Conservation (phyloP, 1,284 basidiomycete genomes). For the Schizophyllum amplum region DNA sequence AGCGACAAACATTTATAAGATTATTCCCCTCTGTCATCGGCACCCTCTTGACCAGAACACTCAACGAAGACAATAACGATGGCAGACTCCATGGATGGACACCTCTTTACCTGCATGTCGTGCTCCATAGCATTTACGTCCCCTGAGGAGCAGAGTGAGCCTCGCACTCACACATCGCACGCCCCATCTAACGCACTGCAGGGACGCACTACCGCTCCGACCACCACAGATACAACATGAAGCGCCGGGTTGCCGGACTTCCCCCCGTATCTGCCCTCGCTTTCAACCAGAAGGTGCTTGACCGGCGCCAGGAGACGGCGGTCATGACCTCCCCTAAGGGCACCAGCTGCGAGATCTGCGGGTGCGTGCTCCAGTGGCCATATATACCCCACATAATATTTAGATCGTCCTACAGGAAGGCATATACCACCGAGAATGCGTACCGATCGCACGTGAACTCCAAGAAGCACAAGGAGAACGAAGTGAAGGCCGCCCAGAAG, state of each 20-base stretch:
- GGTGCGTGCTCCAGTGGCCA: constrained; percentile 36
- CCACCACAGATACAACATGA: constrained; percentile 98
- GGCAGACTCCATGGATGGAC: not conserved
- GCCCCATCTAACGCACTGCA: constrained; percentile 20
- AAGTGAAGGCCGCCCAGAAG: constrained; percentile 40
- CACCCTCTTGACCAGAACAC: not conserved
- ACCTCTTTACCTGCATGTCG: constrained; percentile 83
- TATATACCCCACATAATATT: constrained; percentile 1
- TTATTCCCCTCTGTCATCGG: not conserved
- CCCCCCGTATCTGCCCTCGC: constrained; percentile 75
- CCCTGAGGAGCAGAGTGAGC: constrained; percentile 79
- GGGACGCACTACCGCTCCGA: constrained; percentile 91
- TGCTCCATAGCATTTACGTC: constrained; percentile 87
- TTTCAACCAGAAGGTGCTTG: constrained; percentile 91
- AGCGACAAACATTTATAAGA: not conserved
- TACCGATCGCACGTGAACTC: constrained; percentile 84
- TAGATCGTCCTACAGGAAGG: constrained; percentile 58
- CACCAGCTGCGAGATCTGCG: constrained; percentile 75
- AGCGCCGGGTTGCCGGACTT: constrained; percentile 87
- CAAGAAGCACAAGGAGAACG: constrained; percentile 85
- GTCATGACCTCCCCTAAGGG: constrained; percentile 58
- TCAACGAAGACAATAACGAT: not conserved
- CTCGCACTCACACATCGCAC: not conserved
- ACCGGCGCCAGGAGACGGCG: constrained; percentile 68
- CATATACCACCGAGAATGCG: constrained; percentile 85